Evolutionary conservation across 345 rosid genomes (phyloP), one percentile per base, ranked within the genome.

Genomic region (Durio zibethinus): DNA sequence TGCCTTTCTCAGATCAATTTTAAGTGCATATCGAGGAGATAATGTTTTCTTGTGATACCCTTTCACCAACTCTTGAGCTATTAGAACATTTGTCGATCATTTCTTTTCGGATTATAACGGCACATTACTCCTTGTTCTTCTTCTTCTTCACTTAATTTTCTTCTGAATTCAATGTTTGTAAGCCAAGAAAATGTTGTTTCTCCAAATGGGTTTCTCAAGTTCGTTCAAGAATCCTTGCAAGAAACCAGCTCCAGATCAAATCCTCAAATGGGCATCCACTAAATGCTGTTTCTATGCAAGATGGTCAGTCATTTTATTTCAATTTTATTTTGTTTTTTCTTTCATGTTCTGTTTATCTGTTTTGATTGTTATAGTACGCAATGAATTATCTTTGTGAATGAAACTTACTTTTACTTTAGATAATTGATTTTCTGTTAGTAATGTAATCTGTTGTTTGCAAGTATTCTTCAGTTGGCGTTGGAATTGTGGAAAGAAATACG

Each of bases 261-360:
- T 88, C 92, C 80, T 86, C 92, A 0, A 91, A 94, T 84, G 98
- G 91, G 77, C 81, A 83, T 50, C 85, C 91, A 20, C 69, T 83
- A 11, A 74, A 85, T 62, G 89, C 89, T 21, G 85, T 90, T 57
- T 82, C 90, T 78, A 81, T 81, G 81, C 91, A 86, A 67, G 88
- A 89, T 74, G 88, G 98, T 88, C 72, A 84, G 88, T 85, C 83
- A 80, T 72, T 43, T 76, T 53, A 59, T 43, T 60, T 7, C 7
- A 14, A 20, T 20, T 20, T 21, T 9, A n/a, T n/a, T 21, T 57
- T 31, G 4, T 73, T 21, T 23, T 63, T 33, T 42, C 2, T 21
- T 69, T 59, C 42, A 64, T 71, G 40, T 65, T 38, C 70, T 0
- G 2, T 54, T 29, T n/a, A 0, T 1, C 11, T 4, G 16, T 12